Evolutionary conservation across 371 early-diverging fungal genomes (phyloP), one percentile per base, ranked within the genome.

Genomic region (Mortierella sp.): DNA sequence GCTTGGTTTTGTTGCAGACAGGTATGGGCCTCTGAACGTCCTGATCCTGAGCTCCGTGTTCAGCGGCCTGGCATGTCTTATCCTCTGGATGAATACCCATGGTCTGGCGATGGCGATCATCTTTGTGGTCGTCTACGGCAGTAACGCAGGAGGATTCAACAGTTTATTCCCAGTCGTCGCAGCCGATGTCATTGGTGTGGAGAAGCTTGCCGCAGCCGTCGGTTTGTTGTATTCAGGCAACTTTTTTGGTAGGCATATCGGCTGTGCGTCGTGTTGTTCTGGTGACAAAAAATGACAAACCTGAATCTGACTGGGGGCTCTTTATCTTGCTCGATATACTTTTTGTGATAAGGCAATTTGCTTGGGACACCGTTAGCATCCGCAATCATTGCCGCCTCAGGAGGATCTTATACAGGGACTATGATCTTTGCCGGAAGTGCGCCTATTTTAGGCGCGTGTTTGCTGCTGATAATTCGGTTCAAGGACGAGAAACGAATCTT

Each of bases 141-240:
- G 81, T 50, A 72, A 78, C 26, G 80, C 74, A 3, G 84, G 87
- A 50, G 85, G 87, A 1, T 67, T 67, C 19, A 81, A 85, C 23
- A 72, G 76, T 7, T 69, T 87, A 18, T 71, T 83, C 26, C 82
- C 83, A 0, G 82, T 81, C 2, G 85, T 78, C 18, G 80, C 81
- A 1, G 83, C 83, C 10, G 67, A 82, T 34, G 61, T 82, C 16
- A 83, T 84, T 66, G 84, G 86, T 8, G 27, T 81, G 21, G 83
- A 78, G 31, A 68, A 73, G n/a, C 60, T 87, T 10, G 81, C 86
- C 4, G 71, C 83, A 1, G 76, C 82, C 5, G 76, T 83, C 21
- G 87, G 87, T 1, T 46, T 86, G 42, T 47, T 87, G 50, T 86
- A 80, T 42, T 60, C 78, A 28, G 80, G 74, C 4, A 80, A 80